phyloP scores from a whole-genome alignment of 2,329 filamentous ascomycete species.

The Hawksworthiomyces lignivorus region DNA sequence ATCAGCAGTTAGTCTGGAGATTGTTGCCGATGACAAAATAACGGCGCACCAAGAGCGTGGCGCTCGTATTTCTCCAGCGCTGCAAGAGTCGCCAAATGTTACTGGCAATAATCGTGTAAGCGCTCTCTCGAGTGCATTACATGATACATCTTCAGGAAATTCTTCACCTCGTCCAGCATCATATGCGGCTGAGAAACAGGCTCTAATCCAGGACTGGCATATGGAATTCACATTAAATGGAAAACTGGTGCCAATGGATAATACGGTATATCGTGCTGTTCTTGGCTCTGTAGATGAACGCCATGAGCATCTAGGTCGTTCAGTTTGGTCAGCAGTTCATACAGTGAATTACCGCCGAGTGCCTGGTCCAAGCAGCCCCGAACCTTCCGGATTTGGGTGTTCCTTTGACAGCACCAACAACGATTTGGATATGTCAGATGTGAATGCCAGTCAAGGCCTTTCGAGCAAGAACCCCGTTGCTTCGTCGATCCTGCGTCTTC shows the following conservation, averaged over 20 bases:
- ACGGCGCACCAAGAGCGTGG: conserved; percentile 90
- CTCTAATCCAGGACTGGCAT: conserved; percentile 87
- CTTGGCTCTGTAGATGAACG: conserved; percentile 50
- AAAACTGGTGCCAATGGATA: conserved; percentile 80
- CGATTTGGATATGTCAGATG: conserved; percentile 17
- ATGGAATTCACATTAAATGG: conserved; percentile 88
- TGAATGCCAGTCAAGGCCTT: conserved; percentile 56
- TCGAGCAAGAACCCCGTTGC: conserved; percentile 78
- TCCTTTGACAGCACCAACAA: conserved; percentile 39
- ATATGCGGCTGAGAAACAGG: conserved; percentile 76
- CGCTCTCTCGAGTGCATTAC: conserved; percentile 32
- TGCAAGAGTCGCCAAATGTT: conserved; percentile 44
- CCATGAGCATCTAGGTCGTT: conserved; percentile 63
- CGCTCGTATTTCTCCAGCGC: conserved; percentile 75
- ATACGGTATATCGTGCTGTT: conserved; percentile 91
- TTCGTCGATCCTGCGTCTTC: conserved; percentile 75
- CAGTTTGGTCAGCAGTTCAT: conserved; percentile 85
- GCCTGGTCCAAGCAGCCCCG: conserved; percentile 69
- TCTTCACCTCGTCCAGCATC: conserved; percentile 61
- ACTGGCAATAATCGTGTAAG: conserved; percentile 19
- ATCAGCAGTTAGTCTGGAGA: conserved; percentile 84
- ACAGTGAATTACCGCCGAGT: conserved; percentile 88
- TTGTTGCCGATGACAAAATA: conserved; percentile 77
- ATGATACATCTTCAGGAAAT: conserved; percentile 37
- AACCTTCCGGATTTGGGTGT: conserved; percentile 55